These are phyloP conservation scores for Aspergillus thermomutatus DNA, from an alignment of 2,329 filamentous ascomycete genomes.

Conservation along the genomic window DNA sequence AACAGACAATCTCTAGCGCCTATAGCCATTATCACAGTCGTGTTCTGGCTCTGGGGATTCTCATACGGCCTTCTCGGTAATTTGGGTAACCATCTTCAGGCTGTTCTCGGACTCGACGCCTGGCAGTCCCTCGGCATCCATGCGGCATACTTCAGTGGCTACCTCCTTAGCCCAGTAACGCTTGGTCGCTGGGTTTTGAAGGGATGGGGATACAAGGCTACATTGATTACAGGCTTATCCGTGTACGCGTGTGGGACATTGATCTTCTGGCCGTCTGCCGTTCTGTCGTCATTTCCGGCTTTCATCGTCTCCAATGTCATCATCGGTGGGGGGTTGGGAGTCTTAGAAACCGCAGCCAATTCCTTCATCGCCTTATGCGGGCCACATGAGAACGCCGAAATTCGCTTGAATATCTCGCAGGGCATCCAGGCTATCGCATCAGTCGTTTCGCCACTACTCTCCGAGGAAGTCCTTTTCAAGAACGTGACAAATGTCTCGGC, in stretches of 20 bases:
- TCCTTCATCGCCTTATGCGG: constrained; percentile 62
- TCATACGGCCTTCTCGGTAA: constrained; percentile 84
- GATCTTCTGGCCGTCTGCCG: constrained; percentile 63
- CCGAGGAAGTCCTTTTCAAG: constrained; percentile 57
- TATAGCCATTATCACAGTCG: constrained; percentile 64
- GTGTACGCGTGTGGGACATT: constrained; percentile 62
- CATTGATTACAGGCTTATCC: constrained; percentile 57
- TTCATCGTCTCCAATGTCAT: constrained; percentile 63
- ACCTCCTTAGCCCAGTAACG: constrained; percentile 54
- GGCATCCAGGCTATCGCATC: constrained; percentile 61
- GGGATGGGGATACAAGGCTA: constrained; percentile 60
- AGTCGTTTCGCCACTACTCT: constrained; percentile 58
- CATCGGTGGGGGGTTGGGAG: constrained; percentile 57
- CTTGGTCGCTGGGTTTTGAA: constrained; percentile 55
- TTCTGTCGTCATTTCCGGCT: constrained; percentile 58
- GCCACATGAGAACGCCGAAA: constrained; percentile 58
- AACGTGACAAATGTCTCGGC: constrained; percentile 46
- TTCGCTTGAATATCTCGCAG: constrained; percentile 59
- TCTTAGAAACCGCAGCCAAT: constrained; percentile 59
- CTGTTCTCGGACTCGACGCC: constrained; percentile 40
- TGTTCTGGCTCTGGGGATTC: constrained; percentile 88
- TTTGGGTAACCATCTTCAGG: constrained; percentile 64
- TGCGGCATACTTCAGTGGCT: constrained; percentile 59
- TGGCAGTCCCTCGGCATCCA: constrained; percentile 50
- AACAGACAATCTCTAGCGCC: constrained; percentile 57